These are phyloP conservation scores for Scutellaria minor DNA, from an alignment of 257 asterid genomes.

Conservation along the genomic window DNA sequence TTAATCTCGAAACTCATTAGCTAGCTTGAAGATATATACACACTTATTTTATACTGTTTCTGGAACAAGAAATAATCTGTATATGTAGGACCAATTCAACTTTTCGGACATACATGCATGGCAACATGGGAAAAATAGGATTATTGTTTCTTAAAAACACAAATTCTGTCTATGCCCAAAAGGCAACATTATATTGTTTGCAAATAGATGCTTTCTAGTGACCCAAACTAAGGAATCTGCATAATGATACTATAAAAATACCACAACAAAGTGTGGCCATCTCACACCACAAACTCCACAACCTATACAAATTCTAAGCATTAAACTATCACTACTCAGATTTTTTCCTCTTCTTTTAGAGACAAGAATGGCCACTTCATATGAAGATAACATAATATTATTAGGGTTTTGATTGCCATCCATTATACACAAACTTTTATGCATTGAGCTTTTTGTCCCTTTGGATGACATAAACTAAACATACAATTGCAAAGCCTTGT, in stretches of 20 bases:
- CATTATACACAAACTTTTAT: conserved; percentile 27
- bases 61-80: neutral
- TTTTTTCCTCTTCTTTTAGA: conserved; percentile 3
- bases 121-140: conserved; percentile 38
- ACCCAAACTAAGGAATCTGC: conserved; percentile 38
- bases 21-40: neutral
- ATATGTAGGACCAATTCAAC: conserved; percentile 24
- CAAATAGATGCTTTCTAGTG: conserved; percentile 33
- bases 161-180: conserved; percentile 29
- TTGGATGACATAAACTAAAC: conserved; percentile 37
- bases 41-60: neutral
- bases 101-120: conserved; percentile 36
- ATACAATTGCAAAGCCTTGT: conserved; percentile 30
- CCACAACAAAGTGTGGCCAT: conserved; percentile 29
- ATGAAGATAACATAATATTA: conserved; percentile 31
- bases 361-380: conserved; percentile 38
- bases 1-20: no score
- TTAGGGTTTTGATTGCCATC: conserved; percentile 30
- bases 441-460: conserved; percentile 36
- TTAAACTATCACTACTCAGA: conserved; percentile 2
- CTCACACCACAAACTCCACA: conserved; percentile 9
- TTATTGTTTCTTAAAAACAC: conserved; percentile 26
- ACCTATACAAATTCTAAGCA: conserved; percentile 26
- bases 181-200: conserved; percentile 31
- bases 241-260: neutral